Evolutionary conservation across 2,329 filamentous ascomycete genomes (phyloP).

Genomic region (Verticillium tricorpus): DNA sequence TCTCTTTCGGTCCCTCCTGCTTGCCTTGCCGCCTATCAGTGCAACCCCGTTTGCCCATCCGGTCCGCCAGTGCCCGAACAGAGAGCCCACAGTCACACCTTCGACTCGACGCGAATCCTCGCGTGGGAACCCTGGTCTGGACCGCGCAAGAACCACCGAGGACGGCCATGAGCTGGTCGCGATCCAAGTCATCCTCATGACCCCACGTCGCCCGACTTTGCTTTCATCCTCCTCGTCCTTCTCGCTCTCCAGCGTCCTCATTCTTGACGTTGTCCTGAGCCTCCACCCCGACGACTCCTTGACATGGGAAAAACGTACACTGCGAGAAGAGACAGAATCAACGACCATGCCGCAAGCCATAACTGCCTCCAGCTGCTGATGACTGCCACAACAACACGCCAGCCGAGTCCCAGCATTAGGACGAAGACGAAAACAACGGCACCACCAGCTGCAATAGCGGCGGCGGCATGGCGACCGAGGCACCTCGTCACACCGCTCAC

Average conservation of each 20-base stretch:
- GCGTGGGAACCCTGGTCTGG: background rate
- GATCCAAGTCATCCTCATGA: background rate
- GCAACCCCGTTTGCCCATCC: background rate
- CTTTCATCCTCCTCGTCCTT: conserved; percentile 11
- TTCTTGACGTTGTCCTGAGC: conserved; percentile 14
- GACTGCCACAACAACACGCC: conserved; percentile 1
- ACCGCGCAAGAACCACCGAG: background rate
- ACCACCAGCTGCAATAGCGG: conserved; percentile 7
- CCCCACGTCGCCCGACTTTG: conserved; percentile 7
- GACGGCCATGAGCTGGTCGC: background rate
- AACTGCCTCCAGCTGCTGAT: background rate
- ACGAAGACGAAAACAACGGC: conserved; percentile 1
- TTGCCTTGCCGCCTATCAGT: background rate
- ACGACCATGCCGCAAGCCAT: background rate
- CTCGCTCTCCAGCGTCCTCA: conserved; percentile 2
- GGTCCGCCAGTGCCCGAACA: background rate
- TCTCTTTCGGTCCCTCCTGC: too few species aligned
- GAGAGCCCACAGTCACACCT: background rate
- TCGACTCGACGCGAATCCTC: background rate
- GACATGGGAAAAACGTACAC: conserved; percentile 6
- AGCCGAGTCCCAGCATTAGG: background rate
- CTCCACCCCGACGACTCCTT: conserved; percentile 4
- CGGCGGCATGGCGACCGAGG: conserved; percentile 15
- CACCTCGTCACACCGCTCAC: conserved; percentile 14
- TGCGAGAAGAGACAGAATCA: conserved; percentile 18